These are phyloP conservation scores for Paspalum notatum DNA, from an alignment of 176 grass and related monocot genomes.

Conservation along the genomic window DNA sequence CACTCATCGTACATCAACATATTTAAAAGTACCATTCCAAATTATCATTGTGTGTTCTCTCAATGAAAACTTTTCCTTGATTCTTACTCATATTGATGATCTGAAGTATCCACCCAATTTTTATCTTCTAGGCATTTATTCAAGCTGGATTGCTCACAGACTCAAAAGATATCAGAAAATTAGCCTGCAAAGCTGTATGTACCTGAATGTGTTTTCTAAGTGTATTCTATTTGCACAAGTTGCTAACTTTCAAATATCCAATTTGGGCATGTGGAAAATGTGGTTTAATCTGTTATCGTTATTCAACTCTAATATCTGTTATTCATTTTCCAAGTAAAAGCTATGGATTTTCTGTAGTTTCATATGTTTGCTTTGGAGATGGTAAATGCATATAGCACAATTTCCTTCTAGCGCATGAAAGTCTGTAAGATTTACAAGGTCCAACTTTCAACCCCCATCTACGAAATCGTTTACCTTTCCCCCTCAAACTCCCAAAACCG, in stretches of 20 bases:
- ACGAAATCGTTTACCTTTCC: too few species aligned
- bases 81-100: background rate
- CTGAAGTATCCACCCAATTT: background rate
- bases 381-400: background rate
- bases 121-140: conserved; percentile 70
- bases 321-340: background rate
- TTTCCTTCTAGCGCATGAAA: background rate
- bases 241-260: background rate
- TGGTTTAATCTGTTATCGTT: background rate
- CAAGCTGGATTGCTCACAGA: conserved; percentile 75
- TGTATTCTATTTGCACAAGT: conserved; percentile 5
- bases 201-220: conserved; percentile 13
- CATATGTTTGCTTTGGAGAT: conserved; percentile 2
- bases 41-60: background rate
- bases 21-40: background rate
- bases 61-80: background rate
- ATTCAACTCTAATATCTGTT: background rate
- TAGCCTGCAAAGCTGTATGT: conserved; percentile 92
- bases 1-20: background rate
- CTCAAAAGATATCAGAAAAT: conserved; percentile 65
- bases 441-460: too few species aligned
- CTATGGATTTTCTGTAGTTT: conserved; percentile 19
- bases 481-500: too few species aligned
- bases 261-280: background rate
- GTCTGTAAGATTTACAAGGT: background rate